A percentile compares a stretch with the other conserved stretches of the same genome.
Evolutionary conservation across 768 basidiomycete species (phyloP).

Genomic region (Chalciporus piperatus): DNA sequence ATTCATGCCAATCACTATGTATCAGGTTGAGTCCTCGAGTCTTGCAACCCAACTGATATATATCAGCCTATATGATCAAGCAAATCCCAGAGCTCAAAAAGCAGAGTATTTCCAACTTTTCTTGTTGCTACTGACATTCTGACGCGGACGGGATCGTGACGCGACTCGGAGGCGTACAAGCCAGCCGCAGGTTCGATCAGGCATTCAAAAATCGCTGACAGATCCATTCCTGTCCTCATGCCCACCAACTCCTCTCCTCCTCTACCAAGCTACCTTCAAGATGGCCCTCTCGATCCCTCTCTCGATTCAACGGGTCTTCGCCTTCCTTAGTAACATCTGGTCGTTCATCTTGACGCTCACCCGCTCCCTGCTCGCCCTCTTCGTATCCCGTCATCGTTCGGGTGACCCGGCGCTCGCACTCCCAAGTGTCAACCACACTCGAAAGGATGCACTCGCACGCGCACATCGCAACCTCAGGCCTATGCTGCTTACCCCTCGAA

Average conservation of each 20-base stretch:
- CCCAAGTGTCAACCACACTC: background rate
- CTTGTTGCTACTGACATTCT: too few species aligned
- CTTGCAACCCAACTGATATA: too few species aligned
- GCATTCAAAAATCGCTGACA: constrained; percentile 6
- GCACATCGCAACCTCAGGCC: constrained; percentile 18
- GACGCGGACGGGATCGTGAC: too few species aligned
- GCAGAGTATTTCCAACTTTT: too few species aligned
- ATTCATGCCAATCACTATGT: too few species aligned
- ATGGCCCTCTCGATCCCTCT: constrained; percentile 12
- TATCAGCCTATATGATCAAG: too few species aligned
- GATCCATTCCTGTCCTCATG: background rate
- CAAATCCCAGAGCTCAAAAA: background rate
- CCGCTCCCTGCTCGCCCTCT: constrained; percentile 23
- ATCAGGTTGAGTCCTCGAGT: too few species aligned
- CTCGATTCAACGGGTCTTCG: constrained; percentile 2
- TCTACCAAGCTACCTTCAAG: background rate
- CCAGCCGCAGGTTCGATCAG: background rate
- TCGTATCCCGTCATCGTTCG: constrained; percentile 12
- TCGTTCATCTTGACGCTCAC: constrained; percentile 27
- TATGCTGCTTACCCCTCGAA: constrained; percentile 17
- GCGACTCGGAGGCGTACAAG: background rate
- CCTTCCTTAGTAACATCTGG: constrained; percentile 23
- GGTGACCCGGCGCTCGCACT: constrained; percentile 12
- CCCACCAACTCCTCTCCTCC: background rate
- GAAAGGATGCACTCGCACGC: constrained; percentile 10